A percentile compares a stretch with the other conserved stretches of the same genome.
Evolutionary conservation across 1,284 basidiomycete genomes (phyloP).

Genomic region (Baeospora myosura): DNA sequence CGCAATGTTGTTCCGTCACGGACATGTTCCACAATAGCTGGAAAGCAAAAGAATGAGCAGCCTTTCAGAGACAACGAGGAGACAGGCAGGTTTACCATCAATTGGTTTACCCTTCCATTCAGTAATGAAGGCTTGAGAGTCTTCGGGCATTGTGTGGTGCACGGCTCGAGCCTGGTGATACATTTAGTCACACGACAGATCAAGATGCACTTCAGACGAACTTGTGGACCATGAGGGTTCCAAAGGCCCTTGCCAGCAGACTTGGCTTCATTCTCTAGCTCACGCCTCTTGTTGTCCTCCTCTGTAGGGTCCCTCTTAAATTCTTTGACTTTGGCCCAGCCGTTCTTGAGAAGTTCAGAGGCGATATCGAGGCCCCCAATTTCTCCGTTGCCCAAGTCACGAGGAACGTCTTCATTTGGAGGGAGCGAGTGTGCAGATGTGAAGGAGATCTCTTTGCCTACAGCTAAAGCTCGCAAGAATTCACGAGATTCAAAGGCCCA

Average conservation of each 20-base stretch:
- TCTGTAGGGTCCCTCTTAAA: slow-evolving; percentile 70
- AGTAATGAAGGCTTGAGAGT: slow-evolving; percentile 82
- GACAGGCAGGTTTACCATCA: slow-evolving; percentile 51
- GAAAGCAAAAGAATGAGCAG: slow-evolving; percentile 4
- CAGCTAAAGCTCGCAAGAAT: slow-evolving; percentile 76
- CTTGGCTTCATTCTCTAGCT: slow-evolving; percentile 76
- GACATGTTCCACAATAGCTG: slow-evolving; percentile 90
- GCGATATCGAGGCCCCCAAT: slow-evolving; percentile 69
- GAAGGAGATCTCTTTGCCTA: slow-evolving; percentile 87
- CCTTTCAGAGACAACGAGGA: slow-evolving; percentile 7
- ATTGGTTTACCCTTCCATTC: slow-evolving; percentile 88
- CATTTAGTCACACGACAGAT: not conserved
- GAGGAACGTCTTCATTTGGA: slow-evolving; percentile 58
- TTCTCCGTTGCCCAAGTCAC: slow-evolving; percentile 73
- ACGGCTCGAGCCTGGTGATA: slow-evolving; percentile 58
- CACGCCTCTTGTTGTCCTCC: slow-evolving; percentile 69
- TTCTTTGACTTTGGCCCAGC: slow-evolving; percentile 93
- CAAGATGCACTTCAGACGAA: slow-evolving; percentile 23
- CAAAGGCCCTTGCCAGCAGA: slow-evolving; percentile 76
- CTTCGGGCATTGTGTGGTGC: slow-evolving; percentile 83
- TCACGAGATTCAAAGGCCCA: slow-evolving; percentile 93
- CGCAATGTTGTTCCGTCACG: slow-evolving; percentile 90
- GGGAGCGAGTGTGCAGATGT: slow-evolving; percentile 69
- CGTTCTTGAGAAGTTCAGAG: slow-evolving; percentile 72
- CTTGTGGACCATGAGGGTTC: slow-evolving; percentile 79